Conservation (phyloP, 805 yeast genomes). For the Lipomyces yamadae region DNA sequence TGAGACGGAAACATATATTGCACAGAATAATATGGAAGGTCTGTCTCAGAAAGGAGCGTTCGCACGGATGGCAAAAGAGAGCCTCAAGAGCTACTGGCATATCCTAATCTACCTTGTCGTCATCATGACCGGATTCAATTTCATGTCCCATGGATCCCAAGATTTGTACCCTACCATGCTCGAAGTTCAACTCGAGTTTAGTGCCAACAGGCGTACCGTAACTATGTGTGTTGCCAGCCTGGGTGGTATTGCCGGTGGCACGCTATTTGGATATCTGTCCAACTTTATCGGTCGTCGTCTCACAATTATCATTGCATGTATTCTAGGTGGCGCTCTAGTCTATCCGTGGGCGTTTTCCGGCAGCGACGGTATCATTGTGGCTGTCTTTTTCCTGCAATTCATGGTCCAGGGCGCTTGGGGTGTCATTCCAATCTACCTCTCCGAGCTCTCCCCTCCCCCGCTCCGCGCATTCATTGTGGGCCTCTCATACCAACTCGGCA, state of each 20-base stretch:
- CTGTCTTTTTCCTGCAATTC: constrained; percentile 66
- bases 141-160: constrained; percentile 75
- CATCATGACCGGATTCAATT: constrained; percentile 71
- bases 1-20: constrained; percentile 54
- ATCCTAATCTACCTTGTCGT: constrained; percentile 61
- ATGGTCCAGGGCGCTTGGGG: constrained; percentile 80
- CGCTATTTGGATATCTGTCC: constrained; percentile 60
- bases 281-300: constrained; percentile 66
- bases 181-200: constrained; percentile 55
- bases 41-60: constrained; percentile 15
- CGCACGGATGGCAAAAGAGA: constrained; percentile 44
- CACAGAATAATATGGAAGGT: constrained; percentile 22
- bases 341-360: constrained; percentile 64
- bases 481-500: constrained; percentile 71
- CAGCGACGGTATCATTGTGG: constrained; percentile 55
- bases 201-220: constrained; percentile 57
- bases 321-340: constrained; percentile 62
- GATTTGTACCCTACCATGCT: constrained; percentile 72
- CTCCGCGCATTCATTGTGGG: constrained; percentile 67
- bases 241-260: constrained; percentile 72
- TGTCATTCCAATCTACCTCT: constrained; percentile 65
- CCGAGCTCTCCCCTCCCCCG: constrained; percentile 69
- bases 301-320: constrained; percentile 56
- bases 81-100: constrained; percentile 62
- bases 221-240: constrained; percentile 66